Conservation (phyloP, 331 rosid species). For the Stylosanthes scabra region DNA sequence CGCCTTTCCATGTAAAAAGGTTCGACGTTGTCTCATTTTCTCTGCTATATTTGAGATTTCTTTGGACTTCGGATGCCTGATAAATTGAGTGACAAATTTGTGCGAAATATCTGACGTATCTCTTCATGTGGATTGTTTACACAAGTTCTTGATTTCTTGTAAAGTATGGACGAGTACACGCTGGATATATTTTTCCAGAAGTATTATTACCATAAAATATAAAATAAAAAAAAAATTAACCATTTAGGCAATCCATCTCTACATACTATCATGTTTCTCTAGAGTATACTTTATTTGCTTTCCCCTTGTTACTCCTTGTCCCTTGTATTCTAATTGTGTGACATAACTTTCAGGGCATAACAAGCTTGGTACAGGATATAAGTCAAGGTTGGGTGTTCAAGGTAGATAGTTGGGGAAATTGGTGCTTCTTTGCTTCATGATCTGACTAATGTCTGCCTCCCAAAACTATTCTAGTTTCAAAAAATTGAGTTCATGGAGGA, state of each 20-base stretch:
- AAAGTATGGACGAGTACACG: too few relatives aligned
- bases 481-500: constrained; percentile 37
- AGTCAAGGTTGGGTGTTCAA: constrained; percentile 32
- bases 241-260: too few relatives aligned
- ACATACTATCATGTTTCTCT: constrained; percentile 17
- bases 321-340: constrained; percentile 22
- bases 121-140: constrained; percentile 21
- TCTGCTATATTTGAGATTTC: neutral
- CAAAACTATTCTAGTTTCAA: constrained; percentile 27
- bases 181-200: too few relatives aligned
- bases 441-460: constrained; percentile 24
- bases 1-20: constrained; percentile 40
- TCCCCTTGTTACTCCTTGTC: constrained; percentile 14
- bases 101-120: constrained; percentile 30
- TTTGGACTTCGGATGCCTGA: constrained; percentile 16
- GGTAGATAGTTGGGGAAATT: constrained; percentile 17
- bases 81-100: constrained; percentile 26
- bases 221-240: too few relatives aligned
- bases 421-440: constrained; percentile 21
- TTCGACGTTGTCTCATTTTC: constrained; percentile 28
- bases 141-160: neutral
- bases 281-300: constrained; percentile 16
- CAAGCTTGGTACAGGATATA: constrained; percentile 28
- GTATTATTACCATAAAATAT: too few relatives aligned
- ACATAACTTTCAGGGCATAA: constrained; percentile 39